Evolutionary conservation across 164 flowering plant species (phyloP), one percentile per base, ranked within the genome.

Genomic region (Brasenia schreberi): DNA sequence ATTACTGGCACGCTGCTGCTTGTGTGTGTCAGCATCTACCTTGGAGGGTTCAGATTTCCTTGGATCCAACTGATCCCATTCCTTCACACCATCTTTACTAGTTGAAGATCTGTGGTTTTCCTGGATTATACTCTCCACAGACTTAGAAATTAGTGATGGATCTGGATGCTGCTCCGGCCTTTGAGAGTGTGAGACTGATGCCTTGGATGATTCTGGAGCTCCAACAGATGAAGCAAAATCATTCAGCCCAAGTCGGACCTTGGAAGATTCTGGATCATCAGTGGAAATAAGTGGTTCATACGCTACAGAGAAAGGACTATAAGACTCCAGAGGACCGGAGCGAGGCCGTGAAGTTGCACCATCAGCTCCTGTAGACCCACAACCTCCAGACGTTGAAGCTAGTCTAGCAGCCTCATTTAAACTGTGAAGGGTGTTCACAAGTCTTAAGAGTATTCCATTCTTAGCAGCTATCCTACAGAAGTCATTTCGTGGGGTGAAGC

Each of bases 391-490:
- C 64, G 80, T 72, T 43, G 96, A 82, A 68, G 88, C 97, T 62
- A 95, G 81, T 27, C 96, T 87, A 77, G 96, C 79, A 72, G 99
- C 97, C 84, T 95, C 99, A 79, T 88, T 95, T 77, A 95, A 82
- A 72, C 97, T 92, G 74, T 92, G 84, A 71, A 95, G 97, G 27
- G 99, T 92, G 75, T 95, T 90, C 42, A 86, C 89, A 63, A 92
- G 94, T 84, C 99, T 85, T 49, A 83, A 76, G 64, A 95, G 81
- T 68, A 95, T 92, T 18, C 97, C 97, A 82, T 86, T 86, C 80
- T 90, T 95, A 62, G 97, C 96, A 73, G 99, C 96, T 61, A 92
- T 88, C n/a, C 96, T 90, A 72, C 97, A 95, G 74, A 92, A 95
- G 71, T 92, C 97, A 73, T 92, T 87, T 78, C 88, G 85, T 17